phyloP scores from a whole-genome alignment of 371 early-diverging fungal species.

The Mortierella sp. region DNA sequence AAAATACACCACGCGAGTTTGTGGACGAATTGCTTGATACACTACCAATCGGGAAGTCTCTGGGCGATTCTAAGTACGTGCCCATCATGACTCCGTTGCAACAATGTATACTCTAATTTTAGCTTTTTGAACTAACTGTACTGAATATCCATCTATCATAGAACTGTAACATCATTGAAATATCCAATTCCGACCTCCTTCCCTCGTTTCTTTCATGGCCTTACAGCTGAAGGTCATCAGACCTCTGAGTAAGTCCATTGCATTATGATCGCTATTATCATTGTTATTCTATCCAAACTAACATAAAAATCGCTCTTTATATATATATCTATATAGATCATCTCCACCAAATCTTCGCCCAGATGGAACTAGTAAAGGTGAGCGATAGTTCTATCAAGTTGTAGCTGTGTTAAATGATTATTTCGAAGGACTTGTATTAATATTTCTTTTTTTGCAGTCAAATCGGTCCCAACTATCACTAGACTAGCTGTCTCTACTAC shows the following conservation, averaged over 20 bases:
- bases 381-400: background rate
- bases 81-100: background rate
- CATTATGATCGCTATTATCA: background rate
- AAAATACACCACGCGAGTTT: slow-evolving; percentile 35
- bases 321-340: slow-evolving; percentile 1
- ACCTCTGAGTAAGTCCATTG: slow-evolving; percentile 11
- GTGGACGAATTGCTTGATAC: slow-evolving; percentile 45
- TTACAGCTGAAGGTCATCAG: slow-evolving; percentile 42
- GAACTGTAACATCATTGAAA: slow-evolving; percentile 23
- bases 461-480: slow-evolving; percentile 58
- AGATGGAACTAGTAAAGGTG: slow-evolving; percentile 54
- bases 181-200: slow-evolving; percentile 53
- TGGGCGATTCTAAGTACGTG: slow-evolving; percentile 39
- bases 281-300: background rate
- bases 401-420: background rate
- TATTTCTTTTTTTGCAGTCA: background rate
- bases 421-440: background rate
- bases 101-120: background rate
- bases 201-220: slow-evolving; percentile 47
- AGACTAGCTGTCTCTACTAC: slow-evolving; percentile 60
- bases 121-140: too few species aligned
- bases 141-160: background rate
- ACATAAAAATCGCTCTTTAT: background rate
- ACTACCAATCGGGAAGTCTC: slow-evolving; percentile 44
- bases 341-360: slow-evolving; percentile 27